Evolutionary conservation across 202 grass and related monocot genomes (phyloP).

Genomic region (Eragrostis tef): DNA sequence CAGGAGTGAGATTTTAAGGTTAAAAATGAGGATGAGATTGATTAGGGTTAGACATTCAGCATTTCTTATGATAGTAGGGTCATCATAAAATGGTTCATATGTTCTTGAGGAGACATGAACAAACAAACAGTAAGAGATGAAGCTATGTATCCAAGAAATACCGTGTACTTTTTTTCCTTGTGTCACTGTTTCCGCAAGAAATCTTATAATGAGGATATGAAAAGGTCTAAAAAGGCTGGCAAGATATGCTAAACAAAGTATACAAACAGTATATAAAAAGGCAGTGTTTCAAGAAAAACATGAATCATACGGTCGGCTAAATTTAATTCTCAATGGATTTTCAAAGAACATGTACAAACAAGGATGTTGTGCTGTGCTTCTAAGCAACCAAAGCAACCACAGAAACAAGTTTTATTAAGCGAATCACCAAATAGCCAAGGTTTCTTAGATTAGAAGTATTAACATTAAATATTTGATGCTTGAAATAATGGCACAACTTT

Average conservation of each 20-base stretch:
- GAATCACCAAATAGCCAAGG: not conserved
- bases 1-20: slow-evolving; percentile 41
- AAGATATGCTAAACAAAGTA: not conserved
- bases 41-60: slow-evolving; percentile 33
- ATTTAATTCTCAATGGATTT: not conserved
- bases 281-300: not conserved
- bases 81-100: slow-evolving; percentile 3
- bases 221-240: not conserved
- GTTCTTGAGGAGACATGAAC: not conserved
- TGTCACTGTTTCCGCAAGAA: slow-evolving; percentile 6
- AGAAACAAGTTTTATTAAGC: not conserved
- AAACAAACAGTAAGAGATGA: slow-evolving; percentile 31
- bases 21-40: not conserved
- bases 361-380: not conserved
- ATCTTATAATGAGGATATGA: not conserved
- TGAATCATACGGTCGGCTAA: not conserved
- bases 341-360: not conserved
- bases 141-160: slow-evolving; percentile 7
- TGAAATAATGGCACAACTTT: not conserved
- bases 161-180: too few species aligned
- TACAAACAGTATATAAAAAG: not conserved
- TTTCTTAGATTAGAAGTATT: too few species aligned
- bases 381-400: not conserved
- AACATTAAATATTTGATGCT: too few species aligned
- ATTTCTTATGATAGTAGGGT: slow-evolving; percentile 25